Evolutionary conservation across 2,329 filamentous ascomycete species (phyloP).

Genomic region (Sporothrix curviconia): DNA sequence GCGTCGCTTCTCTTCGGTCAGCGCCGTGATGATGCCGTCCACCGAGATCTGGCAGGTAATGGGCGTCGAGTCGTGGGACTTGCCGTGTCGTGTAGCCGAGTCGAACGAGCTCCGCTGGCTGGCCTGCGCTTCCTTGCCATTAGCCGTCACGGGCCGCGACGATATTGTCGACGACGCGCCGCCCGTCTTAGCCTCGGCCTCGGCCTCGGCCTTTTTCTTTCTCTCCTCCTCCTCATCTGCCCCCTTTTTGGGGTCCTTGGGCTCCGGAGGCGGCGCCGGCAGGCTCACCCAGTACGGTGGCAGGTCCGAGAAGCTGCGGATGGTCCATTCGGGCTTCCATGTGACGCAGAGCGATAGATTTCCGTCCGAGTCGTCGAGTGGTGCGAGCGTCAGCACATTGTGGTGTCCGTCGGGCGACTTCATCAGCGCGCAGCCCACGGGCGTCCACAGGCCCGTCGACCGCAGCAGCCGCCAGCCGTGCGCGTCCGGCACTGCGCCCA

Average conservation of each 20-base stretch:
- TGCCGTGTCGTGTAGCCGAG: slow-evolving; percentile 24
- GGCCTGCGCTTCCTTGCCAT: neutral
- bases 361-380: slow-evolving; percentile 54
- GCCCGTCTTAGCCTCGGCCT: neutral
- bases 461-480: slow-evolving; percentile 53
- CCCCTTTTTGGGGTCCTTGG: neutral
- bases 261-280: slow-evolving; percentile 27
- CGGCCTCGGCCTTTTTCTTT: slow-evolving; percentile 3
- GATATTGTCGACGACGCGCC: neutral
- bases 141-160: slow-evolving; percentile 1
- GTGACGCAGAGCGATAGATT: slow-evolving; percentile 49
- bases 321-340: slow-evolving; percentile 52
- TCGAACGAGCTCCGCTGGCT: slow-evolving; percentile 23
- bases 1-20: slow-evolving; percentile 31
- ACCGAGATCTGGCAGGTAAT: slow-evolving; percentile 45
- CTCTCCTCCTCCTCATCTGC: neutral
- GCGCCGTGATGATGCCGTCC: slow-evolving; percentile 40
- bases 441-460: slow-evolving; percentile 54
- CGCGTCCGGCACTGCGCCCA: slow-evolving; percentile 54
- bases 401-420: slow-evolving; percentile 43
- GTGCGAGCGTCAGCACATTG: slow-evolving; percentile 46
- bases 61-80: slow-evolving; percentile 23
- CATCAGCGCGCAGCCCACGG: slow-evolving; percentile 51
- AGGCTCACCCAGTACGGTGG: slow-evolving; percentile 55
- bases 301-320: slow-evolving; percentile 43